Base-by-base conservation (phyloP, 495 filamentous ascomycete genomes). In the Neurospora sp. region DNA sequence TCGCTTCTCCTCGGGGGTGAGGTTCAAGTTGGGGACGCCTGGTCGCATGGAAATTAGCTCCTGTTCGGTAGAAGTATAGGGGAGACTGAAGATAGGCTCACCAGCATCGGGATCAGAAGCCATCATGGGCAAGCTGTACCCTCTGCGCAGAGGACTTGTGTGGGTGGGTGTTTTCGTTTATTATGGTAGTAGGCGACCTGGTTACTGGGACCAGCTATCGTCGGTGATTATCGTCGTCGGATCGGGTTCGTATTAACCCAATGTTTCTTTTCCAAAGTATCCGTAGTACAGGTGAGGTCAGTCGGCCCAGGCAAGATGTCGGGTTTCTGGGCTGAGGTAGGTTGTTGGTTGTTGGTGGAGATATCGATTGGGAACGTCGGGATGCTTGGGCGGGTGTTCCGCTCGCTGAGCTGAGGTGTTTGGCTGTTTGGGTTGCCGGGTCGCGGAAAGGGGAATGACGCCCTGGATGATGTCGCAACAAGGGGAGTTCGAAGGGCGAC, bases 1-100 rank as follows among this genome's bases (percentile, higher is more conserved):
- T 78, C 93, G 92, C 85, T 96, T 97, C 86, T 99, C 96, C 75
- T 98, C 94, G 12, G 91, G 85, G 20, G 92, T 94, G 75, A 99
- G 90, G 83, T 96, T 94, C 75, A 98, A 89, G 80, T 91, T 92
- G 73, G 92, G 89, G 72, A 85, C 85, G 76, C 83, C 88, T 31
- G 39, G 4, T 54, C 66, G 60, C 69, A 5, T 74, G 23, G 49
- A 18, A 46, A 62, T 46, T 27, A 39, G 27, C 66, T 46, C 31
- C 14, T 18, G 5, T 8, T 38, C 20, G 20, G 4, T 20, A 46
- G 8, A 9, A 46, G 7, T n/a, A 39, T 4, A 20, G 8, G 38
- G 72, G 35, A 38, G 9, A 39, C 71, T 39, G 70, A n/a, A 6
- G 39, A 20, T 7, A 42, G 27, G 12, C 79, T 40, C 72, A 81